Evolutionary conservation across 441 rosid species (phyloP).

Genomic region (Corymbia calophylla): DNA sequence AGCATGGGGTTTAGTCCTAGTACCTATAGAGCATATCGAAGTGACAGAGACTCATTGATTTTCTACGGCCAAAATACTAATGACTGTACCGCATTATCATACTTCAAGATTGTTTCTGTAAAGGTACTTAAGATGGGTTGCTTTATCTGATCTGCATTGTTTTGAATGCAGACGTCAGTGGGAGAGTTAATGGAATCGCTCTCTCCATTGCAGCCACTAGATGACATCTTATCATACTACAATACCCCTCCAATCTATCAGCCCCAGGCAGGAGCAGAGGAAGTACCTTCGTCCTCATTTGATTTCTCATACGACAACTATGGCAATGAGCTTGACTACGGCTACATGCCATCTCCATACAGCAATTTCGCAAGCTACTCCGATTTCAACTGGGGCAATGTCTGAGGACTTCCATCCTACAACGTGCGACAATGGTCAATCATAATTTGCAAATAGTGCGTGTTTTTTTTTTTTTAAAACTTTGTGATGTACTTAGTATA

Average conservation of each 20-base stretch:
- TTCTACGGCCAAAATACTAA: not conserved
- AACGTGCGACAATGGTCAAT: not conserved
- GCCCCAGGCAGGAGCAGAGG: not conserved
- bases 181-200: not conserved
- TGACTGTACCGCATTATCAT: not conserved
- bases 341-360: not conserved
- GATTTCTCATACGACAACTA: not conserved
- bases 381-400: not conserved
- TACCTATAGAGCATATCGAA: not conserved
- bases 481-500: not conserved
- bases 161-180: not conserved
- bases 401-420: not conserved
- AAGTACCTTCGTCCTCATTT: not conserved
- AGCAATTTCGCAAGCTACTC: not conserved
- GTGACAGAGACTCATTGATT: not conserved
- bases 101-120: not conserved
- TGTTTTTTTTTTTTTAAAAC: not conserved
- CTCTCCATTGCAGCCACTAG: not conserved
- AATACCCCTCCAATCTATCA: not conserved
- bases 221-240: not conserved
- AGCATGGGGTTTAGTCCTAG: not conserved
- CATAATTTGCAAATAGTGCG: not conserved
- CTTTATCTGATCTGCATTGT: not conserved
- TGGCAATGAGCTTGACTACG: not conserved
- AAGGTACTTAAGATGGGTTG: not conserved